These are phyloP conservation scores for Rhexocercosporidium sp. DNA, from an alignment of 2,329 filamentous ascomycete genomes.

Conservation along the genomic window DNA sequence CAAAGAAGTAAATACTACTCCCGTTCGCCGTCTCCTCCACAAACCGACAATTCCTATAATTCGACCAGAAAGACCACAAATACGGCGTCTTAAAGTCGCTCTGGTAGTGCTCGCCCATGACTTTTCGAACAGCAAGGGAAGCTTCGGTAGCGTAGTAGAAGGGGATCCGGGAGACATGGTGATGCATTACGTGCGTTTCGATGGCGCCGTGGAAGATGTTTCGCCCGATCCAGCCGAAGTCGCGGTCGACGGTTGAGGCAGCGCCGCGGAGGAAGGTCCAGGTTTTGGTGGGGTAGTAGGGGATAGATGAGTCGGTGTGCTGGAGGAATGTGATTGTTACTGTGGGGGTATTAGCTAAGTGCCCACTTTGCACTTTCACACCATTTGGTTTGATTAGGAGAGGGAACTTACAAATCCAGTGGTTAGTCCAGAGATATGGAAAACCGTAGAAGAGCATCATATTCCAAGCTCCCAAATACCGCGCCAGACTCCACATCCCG, in stretches of 20 bases:
- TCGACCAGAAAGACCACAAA: slow-evolving; percentile 41
- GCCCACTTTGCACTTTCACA: neutral
- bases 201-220: slow-evolving; percentile 69
- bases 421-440: slow-evolving; percentile 72
- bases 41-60: slow-evolving; percentile 35
- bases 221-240: slow-evolving; percentile 65
- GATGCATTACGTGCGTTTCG: slow-evolving; percentile 66
- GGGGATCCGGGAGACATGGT: slow-evolving; percentile 63
- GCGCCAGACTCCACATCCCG: slow-evolving; percentile 43
- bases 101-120: slow-evolving; percentile 59
- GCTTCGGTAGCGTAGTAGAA: slow-evolving; percentile 64
- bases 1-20: slow-evolving; percentile 35
- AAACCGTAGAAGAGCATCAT: slow-evolving; percentile 66
- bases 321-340: slow-evolving; percentile 79
- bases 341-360: slow-evolving; percentile 41
- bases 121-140: slow-evolving; percentile 56
- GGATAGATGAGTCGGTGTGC: slow-evolving; percentile 64
- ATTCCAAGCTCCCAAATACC: slow-evolving; percentile 57
- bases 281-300: slow-evolving; percentile 60
- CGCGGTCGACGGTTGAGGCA: slow-evolving; percentile 64
- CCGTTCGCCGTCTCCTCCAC: slow-evolving; percentile 38
- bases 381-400: neutral
- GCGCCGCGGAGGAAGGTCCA: slow-evolving; percentile 68
- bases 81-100: slow-evolving; percentile 43
- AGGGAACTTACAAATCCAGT: slow-evolving; percentile 63